Percentiles rank a stretch among this genome's conserved stretches.
phyloP scores from a whole-genome alignment of 2,329 filamentous ascomycete genomes.

The Sporothrix pallida region DNA sequence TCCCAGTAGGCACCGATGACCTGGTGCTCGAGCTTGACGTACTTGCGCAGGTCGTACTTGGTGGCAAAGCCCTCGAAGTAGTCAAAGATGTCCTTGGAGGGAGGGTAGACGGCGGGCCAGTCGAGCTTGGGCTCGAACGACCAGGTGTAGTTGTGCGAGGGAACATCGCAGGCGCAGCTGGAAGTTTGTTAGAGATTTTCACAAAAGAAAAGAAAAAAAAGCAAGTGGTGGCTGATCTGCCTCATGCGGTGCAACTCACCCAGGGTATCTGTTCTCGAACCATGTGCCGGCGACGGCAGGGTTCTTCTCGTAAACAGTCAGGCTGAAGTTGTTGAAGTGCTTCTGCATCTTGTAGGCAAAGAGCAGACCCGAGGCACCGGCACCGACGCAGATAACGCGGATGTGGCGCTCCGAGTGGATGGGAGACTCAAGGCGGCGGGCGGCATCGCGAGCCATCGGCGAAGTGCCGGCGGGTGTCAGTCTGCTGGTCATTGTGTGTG shows the following conservation, averaged over 20 bases:
- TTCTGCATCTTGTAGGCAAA: conserved; percentile 55
- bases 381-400: conserved; percentile 52
- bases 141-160: conserved; percentile 56
- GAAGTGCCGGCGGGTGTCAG: conserved; percentile 28
- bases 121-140: conserved; percentile 40
- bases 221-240: not conserved
- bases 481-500: conserved; percentile 30
- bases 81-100: conserved; percentile 38
- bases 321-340: conserved; percentile 49
- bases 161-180: conserved; percentile 56
- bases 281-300: conserved; percentile 55
- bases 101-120: conserved; percentile 44
- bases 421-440: conserved; percentile 35
- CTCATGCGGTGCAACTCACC: conserved; percentile 37
- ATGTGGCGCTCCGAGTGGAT: conserved; percentile 39
- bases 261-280: conserved; percentile 57
- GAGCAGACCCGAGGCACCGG: conserved; percentile 54
- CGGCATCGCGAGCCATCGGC: conserved; percentile 31
- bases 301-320: conserved; percentile 55
- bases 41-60: conserved; percentile 48
- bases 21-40: conserved; percentile 52
- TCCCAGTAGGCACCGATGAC: conserved; percentile 54
- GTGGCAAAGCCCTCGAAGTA: conserved; percentile 46
- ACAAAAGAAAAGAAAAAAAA: not conserved
- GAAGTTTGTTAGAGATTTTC: not conserved